Base-by-base conservation (phyloP, 768 basidiomycete genomes). In the Suillus cothurnatus region DNA sequence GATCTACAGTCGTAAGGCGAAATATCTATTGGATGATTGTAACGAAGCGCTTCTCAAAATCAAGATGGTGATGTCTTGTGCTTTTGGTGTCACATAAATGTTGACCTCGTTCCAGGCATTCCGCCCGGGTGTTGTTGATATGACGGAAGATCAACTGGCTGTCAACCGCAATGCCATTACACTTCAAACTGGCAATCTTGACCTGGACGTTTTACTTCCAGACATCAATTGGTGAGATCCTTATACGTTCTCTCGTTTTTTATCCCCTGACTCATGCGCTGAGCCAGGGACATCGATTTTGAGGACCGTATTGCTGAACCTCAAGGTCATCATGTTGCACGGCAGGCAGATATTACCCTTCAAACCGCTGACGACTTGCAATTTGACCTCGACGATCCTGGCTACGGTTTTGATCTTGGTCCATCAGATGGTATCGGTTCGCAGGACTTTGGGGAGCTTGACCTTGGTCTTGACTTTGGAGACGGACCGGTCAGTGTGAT, bases 1-100 rank as follows among this genome's bases (percentile, higher is more conserved):
- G 63, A 99, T 99, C 73, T 99, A 99, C 78, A 95, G 94, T 72
- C 85, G 97, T 52, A 99, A 99, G 76, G 95, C 96, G 21, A 97
- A 98, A 74, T 99, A 99, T 77, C 85, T 99, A 4, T 80, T 98
- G 67, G 97, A 99, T 72, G 97, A 99, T 74, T 98, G 97, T 74
- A 97, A 97, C 66, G 97, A 99, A 76, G 95, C 97, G 0, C 80
- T 99, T 52, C 81, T 96, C 45, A 95, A 95, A 77, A 96, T 98
- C 57, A 97, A 96, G 78, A 93, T 97, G 91, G 96, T 94, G 61
- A 28, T 73, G 66, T 49, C 5, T 31, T 21, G 15, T 53, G 7
- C 23, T 32, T 19, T 52, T 34, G 7, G 14, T n/a, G 15, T 47
- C 32, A 34, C 61, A 23, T 66, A 50, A 60, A 66, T 41, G 63